Conservation (phyloP, 176 grass and related monocot species). For the Zizania latifolia region DNA sequence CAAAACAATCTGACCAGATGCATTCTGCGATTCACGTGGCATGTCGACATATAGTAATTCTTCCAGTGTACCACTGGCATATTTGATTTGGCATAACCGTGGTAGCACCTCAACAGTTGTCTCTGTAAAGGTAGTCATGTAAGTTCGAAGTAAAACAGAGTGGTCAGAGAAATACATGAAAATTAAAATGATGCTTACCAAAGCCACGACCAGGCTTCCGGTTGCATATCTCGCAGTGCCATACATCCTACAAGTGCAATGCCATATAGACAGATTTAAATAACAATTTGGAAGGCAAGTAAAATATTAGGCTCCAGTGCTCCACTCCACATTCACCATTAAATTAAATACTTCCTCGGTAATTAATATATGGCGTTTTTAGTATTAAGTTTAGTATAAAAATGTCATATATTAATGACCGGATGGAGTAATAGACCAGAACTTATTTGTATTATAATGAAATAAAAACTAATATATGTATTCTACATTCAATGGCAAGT, state of each 20-base stretch:
- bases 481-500: not conserved
- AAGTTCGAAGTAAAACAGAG: conserved; percentile 1
- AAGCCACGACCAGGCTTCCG: conserved; percentile 96
- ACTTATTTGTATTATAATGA: not conserved
- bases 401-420: too few relatives aligned
- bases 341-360: too few relatives aligned
- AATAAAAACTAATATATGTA: not conserved
- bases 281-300: conserved; percentile 1
- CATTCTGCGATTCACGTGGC: conserved; percentile 86
- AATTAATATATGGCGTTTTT: too few relatives aligned
- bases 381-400: too few relatives aligned
- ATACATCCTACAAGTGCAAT: conserved; percentile 66
- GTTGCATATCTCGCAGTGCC: conserved; percentile 99
- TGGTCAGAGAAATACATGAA: not conserved
- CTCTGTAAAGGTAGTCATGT: conserved; percentile 45
- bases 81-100: conserved; percentile 94
- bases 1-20: conserved; percentile 84
- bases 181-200: conserved; percentile 53
- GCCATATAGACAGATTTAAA: not conserved
- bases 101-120: conserved; percentile 96
- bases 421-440: not conserved
- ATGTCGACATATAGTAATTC: conserved; percentile 95
- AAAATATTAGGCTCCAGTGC: not conserved
- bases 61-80: conserved; percentile 89
- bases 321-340: not conserved